Conservation (phyloP, 1,284 basidiomycete genomes). For the Rhizoctonia solani region DNA sequence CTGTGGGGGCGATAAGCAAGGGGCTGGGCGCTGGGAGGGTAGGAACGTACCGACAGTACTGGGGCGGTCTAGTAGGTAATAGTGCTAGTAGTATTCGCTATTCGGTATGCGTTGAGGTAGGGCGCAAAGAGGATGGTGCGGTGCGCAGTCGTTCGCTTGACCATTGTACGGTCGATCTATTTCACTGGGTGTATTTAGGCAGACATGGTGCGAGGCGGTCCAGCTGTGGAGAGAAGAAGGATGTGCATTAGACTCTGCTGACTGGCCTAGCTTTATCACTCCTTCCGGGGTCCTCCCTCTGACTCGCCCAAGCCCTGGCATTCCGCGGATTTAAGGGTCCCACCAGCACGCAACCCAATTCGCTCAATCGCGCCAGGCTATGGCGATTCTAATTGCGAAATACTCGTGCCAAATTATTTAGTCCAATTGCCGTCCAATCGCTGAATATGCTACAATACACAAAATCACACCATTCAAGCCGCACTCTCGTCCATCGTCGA, state of each 20-base stretch:
- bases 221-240: no score
- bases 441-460: no score
- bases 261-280: background rate
- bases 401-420: constrained; percentile 12
- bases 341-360: constrained; percentile 26
- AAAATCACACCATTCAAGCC: constrained; percentile 13
- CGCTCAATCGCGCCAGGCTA: constrained; percentile 12
- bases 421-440: no score
- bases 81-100: no score
- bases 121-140: constrained; percentile 14
- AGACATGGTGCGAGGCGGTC: constrained; percentile 3
- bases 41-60: constrained; percentile 22
- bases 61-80: no score
- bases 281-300: constrained; percentile 1
- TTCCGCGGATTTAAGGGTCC: background rate
- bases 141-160: constrained; percentile 5
- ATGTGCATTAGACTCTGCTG: constrained; percentile 1
- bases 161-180: constrained; percentile 18
- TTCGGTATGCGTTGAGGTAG: constrained; percentile 22
- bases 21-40: background rate
- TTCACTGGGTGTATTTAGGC: constrained; percentile 6
- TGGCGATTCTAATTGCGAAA: background rate
- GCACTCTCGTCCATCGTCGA: constrained; percentile 69
- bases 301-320: background rate
- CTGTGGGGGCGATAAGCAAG: background rate